Percentiles rank a stretch among this genome's conserved stretches.
Evolutionary conservation across 2,329 filamentous ascomycete species (phyloP).

Genomic region (Cyphellophora europaea): DNA sequence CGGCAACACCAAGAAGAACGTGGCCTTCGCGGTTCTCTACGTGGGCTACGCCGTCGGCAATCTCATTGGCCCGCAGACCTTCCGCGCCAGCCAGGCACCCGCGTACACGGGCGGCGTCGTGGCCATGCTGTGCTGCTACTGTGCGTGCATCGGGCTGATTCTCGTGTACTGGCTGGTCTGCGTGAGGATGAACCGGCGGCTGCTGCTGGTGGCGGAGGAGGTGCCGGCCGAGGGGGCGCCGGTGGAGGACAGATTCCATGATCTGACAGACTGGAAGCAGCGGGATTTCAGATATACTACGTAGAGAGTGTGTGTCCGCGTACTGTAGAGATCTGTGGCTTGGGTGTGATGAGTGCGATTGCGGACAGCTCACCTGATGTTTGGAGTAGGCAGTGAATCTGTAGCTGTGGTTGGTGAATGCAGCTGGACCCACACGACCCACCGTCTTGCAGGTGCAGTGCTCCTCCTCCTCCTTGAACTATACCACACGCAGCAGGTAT

Average conservation of each 20-base stretch:
- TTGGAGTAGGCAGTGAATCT: background rate
- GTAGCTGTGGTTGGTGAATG: background rate
- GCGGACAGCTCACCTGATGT: background rate
- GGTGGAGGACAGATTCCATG: background rate
- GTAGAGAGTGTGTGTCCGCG: conserved; percentile 6
- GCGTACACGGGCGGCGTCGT: conserved; percentile 29
- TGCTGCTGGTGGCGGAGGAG: too few relatives aligned
- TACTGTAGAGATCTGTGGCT: background rate
- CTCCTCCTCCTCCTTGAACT: background rate
- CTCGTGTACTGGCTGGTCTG: conserved; percentile 19
- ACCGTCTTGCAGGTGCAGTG: background rate
- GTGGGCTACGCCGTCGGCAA: conserved; percentile 33
- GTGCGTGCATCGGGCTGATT: conserved; percentile 24
- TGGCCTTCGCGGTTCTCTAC: conserved; percentile 29
- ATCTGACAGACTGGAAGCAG: background rate
- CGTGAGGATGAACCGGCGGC: background rate
- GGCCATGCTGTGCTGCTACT: conserved; percentile 28
- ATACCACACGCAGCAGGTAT: background rate
- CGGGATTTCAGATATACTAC: conserved; percentile 20
- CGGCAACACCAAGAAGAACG: conserved; percentile 32
- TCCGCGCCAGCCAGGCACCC: conserved; percentile 29
- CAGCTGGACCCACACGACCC: too few relatives aligned
- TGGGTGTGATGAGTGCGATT: background rate
- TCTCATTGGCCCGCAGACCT: conserved; percentile 34
- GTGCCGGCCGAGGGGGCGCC: too few relatives aligned